These are phyloP conservation scores for Physcomitrellopsis africana DNA, from an alignment of 225 moss, liverwort and hornwort species.

Conservation along the genomic window DNA sequence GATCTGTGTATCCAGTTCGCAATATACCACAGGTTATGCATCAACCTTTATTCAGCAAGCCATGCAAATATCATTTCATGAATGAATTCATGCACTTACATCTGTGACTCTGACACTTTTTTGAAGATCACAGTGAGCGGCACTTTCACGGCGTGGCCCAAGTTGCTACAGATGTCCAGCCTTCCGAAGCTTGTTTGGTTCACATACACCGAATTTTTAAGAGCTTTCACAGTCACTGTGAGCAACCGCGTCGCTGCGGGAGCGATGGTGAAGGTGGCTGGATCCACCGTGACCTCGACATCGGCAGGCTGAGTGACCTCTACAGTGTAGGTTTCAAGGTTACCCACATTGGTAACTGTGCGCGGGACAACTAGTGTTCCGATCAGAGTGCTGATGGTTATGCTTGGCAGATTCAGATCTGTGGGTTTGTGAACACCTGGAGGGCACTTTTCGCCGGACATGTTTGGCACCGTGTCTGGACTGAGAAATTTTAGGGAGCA, in stretches of 20 bases:
- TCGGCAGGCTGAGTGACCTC: conserved; percentile 31
- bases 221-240: conserved; percentile 42
- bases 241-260: conserved; percentile 38
- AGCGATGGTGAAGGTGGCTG: conserved; percentile 43
- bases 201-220: conserved; percentile 12
- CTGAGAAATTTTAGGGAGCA: conserved; percentile 40
- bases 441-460: conserved; percentile 27
- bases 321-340: conserved; percentile 42
- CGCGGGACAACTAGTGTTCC: conserved; percentile 30
- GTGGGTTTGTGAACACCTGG: conserved; percentile 37
- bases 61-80: no score
- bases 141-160: conserved; percentile 51
- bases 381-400: conserved; percentile 42
- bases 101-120: not conserved
- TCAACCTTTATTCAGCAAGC: no score
- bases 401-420: conserved; percentile 56
- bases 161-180: conserved; percentile 44
- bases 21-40: no score
- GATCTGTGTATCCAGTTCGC: no score
- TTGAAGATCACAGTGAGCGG: conserved; percentile 51
- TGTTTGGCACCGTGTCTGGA: conserved; percentile 25
- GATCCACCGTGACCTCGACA: conserved; percentile 40
- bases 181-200: conserved; percentile 58
- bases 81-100: no score
- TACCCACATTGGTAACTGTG: conserved; percentile 41